A percentile compares a stretch with the other conserved stretches of the same genome.
Conservation (phyloP, 1,139 yeast species). For the Zygoascus sp. region DNA sequence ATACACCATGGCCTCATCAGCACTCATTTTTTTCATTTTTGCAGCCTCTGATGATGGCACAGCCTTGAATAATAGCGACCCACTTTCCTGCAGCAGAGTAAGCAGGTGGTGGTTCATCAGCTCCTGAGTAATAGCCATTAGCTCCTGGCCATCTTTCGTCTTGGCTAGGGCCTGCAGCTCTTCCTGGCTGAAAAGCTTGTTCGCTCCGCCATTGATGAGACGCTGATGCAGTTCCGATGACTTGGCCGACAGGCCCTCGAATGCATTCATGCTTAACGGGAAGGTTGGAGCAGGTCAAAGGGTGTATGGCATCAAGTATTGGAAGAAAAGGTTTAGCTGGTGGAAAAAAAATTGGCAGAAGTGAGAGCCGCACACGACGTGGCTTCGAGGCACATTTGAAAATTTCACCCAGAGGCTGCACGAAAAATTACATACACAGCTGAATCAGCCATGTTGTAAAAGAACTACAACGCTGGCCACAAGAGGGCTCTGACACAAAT, state of each 20-base stretch:
- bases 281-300: no score
- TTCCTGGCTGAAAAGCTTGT: slow-evolving; percentile 52
- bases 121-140: slow-evolving; percentile 27
- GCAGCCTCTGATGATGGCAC: slow-evolving; percentile 37
- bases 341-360: background rate
- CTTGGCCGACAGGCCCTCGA: slow-evolving; percentile 34
- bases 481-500: no score
- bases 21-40: slow-evolving; percentile 60
- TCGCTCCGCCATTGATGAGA: slow-evolving; percentile 32
- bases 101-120: slow-evolving; percentile 48
- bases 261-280: slow-evolving; percentile 10
- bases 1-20: slow-evolving; percentile 89
- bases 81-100: slow-evolving; percentile 59
- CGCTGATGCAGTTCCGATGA: slow-evolving; percentile 51
- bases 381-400: background rate
- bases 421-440: background rate
- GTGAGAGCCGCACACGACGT: background rate
- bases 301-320: no score
- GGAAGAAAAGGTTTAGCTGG: background rate
- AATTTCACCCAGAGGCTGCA: no score
- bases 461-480: no score
- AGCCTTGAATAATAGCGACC: slow-evolving; percentile 60
- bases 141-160: slow-evolving; percentile 18
- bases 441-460: no score
- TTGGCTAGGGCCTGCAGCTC: slow-evolving; percentile 45